Percentiles rank a stretch among this genome's conserved stretches.
Evolutionary conservation across 257 asterid genomes (phyloP).

Genomic region (Osmanthus fragrans): DNA sequence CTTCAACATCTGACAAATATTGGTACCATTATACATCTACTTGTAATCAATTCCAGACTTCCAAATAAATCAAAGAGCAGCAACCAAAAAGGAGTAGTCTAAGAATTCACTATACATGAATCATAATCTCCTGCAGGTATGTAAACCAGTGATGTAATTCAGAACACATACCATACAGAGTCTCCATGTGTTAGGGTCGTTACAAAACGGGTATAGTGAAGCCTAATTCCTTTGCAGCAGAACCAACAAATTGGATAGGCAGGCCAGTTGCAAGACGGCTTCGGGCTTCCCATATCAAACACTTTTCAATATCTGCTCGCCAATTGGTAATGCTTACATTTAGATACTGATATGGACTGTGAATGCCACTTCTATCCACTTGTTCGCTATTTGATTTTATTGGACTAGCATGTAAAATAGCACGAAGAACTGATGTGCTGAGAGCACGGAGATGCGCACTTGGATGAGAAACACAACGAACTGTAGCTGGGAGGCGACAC

Average conservation of each 20-base stretch:
- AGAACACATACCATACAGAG: neutral
- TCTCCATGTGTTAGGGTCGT: conserved; percentile 1
- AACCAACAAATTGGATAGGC: conserved; percentile 59
- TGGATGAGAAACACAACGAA: conserved; percentile 86
- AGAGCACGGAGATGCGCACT: conserved; percentile 98
- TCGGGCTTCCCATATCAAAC: conserved; percentile 91
- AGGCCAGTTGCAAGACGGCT: conserved; percentile 80
- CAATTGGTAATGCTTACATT: conserved; percentile 53
- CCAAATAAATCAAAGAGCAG: neutral
- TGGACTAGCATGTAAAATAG: conserved; percentile 61
- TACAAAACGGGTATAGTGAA: conserved; percentile 57
- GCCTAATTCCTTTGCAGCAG: conserved; percentile 89
- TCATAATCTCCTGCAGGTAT: neutral
- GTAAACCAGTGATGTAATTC: neutral
- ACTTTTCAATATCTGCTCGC: conserved; percentile 77
- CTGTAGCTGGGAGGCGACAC: conserved; percentile 97
- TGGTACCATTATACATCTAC: neutral
- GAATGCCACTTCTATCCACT: conserved; percentile 37
- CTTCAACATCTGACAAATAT: neutral
- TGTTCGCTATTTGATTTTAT: conserved; percentile 44
- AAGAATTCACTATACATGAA: neutral
- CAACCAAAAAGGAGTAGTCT: neutral
- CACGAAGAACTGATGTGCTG: conserved; percentile 90
- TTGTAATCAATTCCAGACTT: neutral
- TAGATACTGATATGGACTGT: conserved; percentile 49